Base-by-base conservation (phyloP, 331 rosid genomes). In the Telfairia occidentalis region DNA sequence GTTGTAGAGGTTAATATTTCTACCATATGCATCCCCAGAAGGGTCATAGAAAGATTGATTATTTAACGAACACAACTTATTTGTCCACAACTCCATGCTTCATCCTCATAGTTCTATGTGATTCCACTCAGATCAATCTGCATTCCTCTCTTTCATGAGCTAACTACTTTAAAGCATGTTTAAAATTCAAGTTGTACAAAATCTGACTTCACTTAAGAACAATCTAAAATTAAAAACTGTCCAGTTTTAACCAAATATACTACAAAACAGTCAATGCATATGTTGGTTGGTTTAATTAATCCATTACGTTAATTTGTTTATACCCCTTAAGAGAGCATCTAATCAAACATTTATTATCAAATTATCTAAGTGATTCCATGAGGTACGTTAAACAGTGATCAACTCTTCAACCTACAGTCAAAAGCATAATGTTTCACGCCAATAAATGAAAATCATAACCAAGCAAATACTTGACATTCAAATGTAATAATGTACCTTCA, bases 401-500 rank as follows among this genome's bases (percentile, higher is more conserved):
- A 37, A 50, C 28, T 19, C 58, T 3, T 35, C 21, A 69, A 24
- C 71, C 15, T 12, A 79, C 43, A 6, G 19, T 19, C 9, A 10
- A 23, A 9, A 23, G 35, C 48, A 63, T 63, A 28, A 45, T 78
- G 61, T 29, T 50, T 30, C 45, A 85, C 23, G 40, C n/a, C 3
- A 69, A 69, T 19, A 24, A 15, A 45, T 24, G 21, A 69, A 43
- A 69, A 24, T 24, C 23, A 26, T 23, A 12, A 69, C 38, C 5
- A 21, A 55, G 54, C 55, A 75, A 77, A 79, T 53, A 59, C 32
- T 8, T 6, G 75, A 70, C 76, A 77, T 40, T 49, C 60, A 64
- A 29, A 38, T 64, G 61, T 85, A 43, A 18, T 43, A 6, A 48
- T 46, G 40, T 28, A 94, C 98, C 97, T 82, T 87, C 88, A 83